Evolutionary conservation across 768 basidiomycete species (phyloP), one percentile per base, ranked within the genome.

Genomic region (Pleurotus tuoliensis): DNA sequence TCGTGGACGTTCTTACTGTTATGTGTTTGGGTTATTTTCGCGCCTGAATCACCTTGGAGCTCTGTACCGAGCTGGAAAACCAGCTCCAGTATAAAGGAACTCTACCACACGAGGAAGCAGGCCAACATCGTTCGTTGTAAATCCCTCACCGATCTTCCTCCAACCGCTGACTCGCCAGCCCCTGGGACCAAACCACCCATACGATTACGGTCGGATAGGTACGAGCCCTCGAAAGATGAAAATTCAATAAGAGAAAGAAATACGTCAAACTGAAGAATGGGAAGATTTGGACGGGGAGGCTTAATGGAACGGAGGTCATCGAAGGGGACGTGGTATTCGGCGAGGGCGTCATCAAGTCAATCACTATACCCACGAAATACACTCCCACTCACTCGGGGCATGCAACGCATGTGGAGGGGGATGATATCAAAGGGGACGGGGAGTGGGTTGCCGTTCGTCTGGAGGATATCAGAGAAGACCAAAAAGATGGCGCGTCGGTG

Each of bases 251-350:
- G 30, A 34, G 9, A 0, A 27, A 30, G 45, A 6, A 39, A 18
- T 5, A 16, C 70, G 66, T 69, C 51, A 60, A n/a, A 3, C 9
- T 94, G 30, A 76, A 72, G 57, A 90, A 93, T 65, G 89, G 84
- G 8, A 83, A 80, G 4, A 79, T 93, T 25, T 94, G 92, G 92
- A 91, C 90, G 2, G 92, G 90, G 0, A 68, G 72, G 6, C 61
- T 76, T 8, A 72, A 79, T 30, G 90, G 89, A 0, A 71, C 69
- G 4, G 80, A 88, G 60, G 64, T 86, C 6, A 59, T 87, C 8
- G 69, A 71, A n/a, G 84, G 83, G 0, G 83, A 86, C 52, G 66
- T 93, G 3, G 69, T 86, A 0, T 65, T 93, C 12, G 80, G 86
- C 57, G 74, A 79, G 49, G 90, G 91, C 0, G 52, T 92, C 13